A percentile compares a stretch with the other conserved stretches of the same genome.
Evolutionary conservation across 2,329 filamentous ascomycete genomes (phyloP).

Genomic region (Talaromyces verruculosus): DNA sequence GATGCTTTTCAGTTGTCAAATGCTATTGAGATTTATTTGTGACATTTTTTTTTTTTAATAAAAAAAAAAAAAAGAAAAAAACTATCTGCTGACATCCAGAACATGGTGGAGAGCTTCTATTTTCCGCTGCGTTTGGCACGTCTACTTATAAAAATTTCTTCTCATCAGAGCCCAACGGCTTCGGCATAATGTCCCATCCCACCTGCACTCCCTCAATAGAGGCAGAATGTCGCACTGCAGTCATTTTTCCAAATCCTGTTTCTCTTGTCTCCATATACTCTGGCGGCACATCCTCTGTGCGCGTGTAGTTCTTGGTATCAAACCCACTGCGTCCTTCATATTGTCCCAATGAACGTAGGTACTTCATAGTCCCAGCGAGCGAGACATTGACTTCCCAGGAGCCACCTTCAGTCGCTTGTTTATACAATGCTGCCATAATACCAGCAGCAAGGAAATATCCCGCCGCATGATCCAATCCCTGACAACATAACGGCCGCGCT

Average conservation of each 20-base stretch:
- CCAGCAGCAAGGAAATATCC: conserved; percentile 59
- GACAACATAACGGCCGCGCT: conserved; percentile 51
- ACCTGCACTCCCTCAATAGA: conserved; percentile 46
- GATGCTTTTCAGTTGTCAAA: no score
- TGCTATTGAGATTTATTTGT: no score
- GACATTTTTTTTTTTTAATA: no score
- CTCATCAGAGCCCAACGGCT: conserved; percentile 50
- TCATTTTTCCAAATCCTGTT: conserved; percentile 51
- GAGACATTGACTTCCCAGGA: conserved; percentile 57
- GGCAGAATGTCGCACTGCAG: conserved; percentile 51
- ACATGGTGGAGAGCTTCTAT: background rate
- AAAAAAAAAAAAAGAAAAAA: no score
- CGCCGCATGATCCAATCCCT: conserved; percentile 57
- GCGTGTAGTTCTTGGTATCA: conserved; percentile 34
- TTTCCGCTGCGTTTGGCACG: background rate
- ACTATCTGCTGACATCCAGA: no score
- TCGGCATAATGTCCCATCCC: conserved; percentile 56
- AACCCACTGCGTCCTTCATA: conserved; percentile 50
- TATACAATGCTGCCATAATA: conserved; percentile 54
- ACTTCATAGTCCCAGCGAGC: conserved; percentile 57
- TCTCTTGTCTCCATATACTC: conserved; percentile 47
- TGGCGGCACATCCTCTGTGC: conserved; percentile 32
- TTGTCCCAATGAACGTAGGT: conserved; percentile 56
- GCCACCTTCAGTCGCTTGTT: conserved; percentile 46
- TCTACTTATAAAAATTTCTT: background rate